phyloP scores from a whole-genome alignment of 192 early-diverging fungal genomes.

The Globomyces pollinis-pini region DNA sequence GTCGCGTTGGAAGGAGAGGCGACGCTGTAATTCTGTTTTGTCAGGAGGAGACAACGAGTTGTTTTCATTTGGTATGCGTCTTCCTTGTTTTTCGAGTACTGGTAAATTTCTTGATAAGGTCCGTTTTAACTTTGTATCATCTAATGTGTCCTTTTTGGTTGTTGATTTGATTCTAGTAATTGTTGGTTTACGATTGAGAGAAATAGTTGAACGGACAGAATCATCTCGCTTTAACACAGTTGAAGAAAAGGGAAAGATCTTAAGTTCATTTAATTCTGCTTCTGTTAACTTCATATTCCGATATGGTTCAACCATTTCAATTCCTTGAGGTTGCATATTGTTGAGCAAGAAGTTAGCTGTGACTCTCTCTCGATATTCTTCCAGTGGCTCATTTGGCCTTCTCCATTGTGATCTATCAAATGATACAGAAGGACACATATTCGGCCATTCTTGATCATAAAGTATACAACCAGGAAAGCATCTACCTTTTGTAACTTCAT shows the following conservation, averaged over 20 bases:
- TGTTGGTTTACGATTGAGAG: not conserved
- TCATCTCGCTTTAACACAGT: not conserved
- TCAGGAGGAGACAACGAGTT: too few relatives aligned
- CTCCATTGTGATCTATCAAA: conserved; percentile 9
- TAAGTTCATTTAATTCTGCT: not conserved
- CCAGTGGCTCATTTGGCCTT: not conserved
- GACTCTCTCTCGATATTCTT: conserved; percentile 1
- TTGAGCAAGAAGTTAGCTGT: not conserved
- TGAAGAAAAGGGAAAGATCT: not conserved
- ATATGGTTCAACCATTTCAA: not conserved
- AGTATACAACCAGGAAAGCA: not conserved
- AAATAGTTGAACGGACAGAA: not conserved
- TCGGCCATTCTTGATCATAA: not conserved
- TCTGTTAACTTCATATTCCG: not conserved
- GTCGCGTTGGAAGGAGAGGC: too few relatives aligned
- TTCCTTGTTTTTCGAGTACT: too few relatives aligned
- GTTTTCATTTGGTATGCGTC: too few relatives aligned
- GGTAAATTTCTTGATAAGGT: too few relatives aligned
- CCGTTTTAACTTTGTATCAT: too few relatives aligned
- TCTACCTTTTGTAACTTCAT: not conserved
- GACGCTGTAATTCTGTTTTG: too few relatives aligned
- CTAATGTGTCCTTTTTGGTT: too few relatives aligned
- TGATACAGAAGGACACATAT: not conserved
- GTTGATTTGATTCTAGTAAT: not conserved
- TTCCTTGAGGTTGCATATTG: conserved; percentile 1